phyloP scores from a whole-genome alignment of 202 grass and related monocot genomes.

The Panicum hallii region DNA sequence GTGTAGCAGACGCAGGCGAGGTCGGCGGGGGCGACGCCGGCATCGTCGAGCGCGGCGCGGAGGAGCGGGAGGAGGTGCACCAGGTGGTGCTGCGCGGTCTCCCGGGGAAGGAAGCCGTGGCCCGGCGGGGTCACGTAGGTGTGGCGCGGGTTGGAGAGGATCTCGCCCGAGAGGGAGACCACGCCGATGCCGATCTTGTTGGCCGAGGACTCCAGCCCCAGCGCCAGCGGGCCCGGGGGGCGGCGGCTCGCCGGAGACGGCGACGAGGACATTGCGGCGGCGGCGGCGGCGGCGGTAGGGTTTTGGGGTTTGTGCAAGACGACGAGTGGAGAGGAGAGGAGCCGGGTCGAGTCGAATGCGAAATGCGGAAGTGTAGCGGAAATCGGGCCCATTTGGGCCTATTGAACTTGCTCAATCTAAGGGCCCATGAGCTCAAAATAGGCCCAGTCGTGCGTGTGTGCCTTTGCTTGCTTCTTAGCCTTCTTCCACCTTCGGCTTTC shows the following conservation, averaged over 20 bases:
- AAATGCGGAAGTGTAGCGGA: not conserved
- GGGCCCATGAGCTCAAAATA: not conserved
- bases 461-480: too few relatives aligned
- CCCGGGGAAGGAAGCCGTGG: constrained; percentile 88
- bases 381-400: not conserved
- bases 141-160: constrained; percentile 90
- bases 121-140: constrained; percentile 94
- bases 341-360: not conserved
- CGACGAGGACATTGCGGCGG: constrained; percentile 46
- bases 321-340: too few relatives aligned
- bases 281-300: constrained; percentile 36
- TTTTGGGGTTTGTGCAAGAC: not conserved
- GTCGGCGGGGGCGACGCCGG: constrained; percentile 56
- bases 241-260: constrained; percentile 40
- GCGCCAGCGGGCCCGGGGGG: constrained; percentile 46
- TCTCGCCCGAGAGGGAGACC: constrained; percentile 78
- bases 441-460: not conserved
- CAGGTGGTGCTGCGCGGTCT: constrained; percentile 89
- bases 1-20: constrained; percentile 94
- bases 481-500: not conserved
- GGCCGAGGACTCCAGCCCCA: constrained; percentile 84
- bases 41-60: constrained; percentile 53
- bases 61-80: constrained; percentile 82
- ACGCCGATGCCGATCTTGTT: constrained; percentile 92
- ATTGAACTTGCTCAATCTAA: not conserved